A percentile compares a stretch with the other conserved stretches of the same genome.
Conservation (phyloP, 768 basidiomycete species). For the Ephemerocybe angulata region DNA sequence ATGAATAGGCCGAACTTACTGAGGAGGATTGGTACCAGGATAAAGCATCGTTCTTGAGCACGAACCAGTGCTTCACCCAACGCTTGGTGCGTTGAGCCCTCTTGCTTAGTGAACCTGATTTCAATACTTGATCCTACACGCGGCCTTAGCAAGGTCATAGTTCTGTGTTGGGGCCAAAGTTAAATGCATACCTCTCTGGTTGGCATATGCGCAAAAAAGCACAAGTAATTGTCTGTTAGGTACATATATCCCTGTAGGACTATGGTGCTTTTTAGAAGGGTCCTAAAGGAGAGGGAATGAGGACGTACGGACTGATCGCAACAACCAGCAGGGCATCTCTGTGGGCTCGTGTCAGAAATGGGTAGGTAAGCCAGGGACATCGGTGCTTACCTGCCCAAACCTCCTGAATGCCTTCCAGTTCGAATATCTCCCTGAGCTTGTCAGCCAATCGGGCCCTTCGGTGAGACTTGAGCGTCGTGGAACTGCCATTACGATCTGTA, state of each 20-base stretch:
- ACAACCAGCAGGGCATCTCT: constrained; percentile 94
- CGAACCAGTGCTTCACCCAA: constrained; percentile 95
- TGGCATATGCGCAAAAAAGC: constrained; percentile 96
- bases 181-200: constrained; percentile 64
- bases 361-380: not conserved
- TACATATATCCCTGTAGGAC: constrained; percentile 98
- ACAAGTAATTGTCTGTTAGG: constrained; percentile 86
- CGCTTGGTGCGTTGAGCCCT: constrained; percentile 85
- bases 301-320: constrained; percentile 82
- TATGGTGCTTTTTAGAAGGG: constrained; percentile 24
- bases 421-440: constrained; percentile 88
- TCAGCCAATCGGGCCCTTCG: constrained; percentile 74
- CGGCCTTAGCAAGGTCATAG: constrained; percentile 2
- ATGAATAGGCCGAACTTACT: constrained; percentile 44
- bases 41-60: constrained; percentile 91
- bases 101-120: constrained; percentile 88
- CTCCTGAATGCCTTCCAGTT: constrained; percentile 74
- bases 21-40: constrained; percentile 97
- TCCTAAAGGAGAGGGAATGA: not conserved
- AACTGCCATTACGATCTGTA: constrained; percentile 51
- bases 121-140: constrained; percentile 81
- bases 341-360: constrained; percentile 8
- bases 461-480: constrained; percentile 68
- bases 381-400: constrained; percentile 69
- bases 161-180: not conserved